Evolutionary conservation across 2,329 filamentous ascomycete genomes (phyloP).

Genomic region (Hypomyces perniciosus): DNA sequence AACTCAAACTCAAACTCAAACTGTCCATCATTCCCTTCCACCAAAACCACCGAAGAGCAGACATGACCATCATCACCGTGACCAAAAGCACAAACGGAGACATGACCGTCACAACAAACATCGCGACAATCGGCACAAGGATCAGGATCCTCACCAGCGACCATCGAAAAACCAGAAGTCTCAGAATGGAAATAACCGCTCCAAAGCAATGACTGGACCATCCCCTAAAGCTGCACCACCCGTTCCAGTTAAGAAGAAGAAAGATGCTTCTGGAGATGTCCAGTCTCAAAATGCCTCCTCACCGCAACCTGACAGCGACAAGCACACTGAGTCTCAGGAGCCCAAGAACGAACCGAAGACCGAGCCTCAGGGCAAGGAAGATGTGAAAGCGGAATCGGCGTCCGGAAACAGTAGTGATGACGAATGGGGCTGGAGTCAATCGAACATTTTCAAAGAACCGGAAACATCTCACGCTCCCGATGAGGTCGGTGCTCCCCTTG

Average conservation of each 20-base stretch:
- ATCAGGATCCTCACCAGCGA: conserved; percentile 17
- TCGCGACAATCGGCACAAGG: conserved; percentile 24
- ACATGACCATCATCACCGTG: conserved; percentile 23
- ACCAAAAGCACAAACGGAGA: conserved; percentile 26
- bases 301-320: background rate
- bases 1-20: conserved; percentile 14
- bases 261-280: background rate
- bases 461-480: background rate
- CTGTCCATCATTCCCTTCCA: conserved; percentile 22
- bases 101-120: conserved; percentile 28
- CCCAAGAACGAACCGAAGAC: background rate
- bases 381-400: background rate
- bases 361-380: background rate
- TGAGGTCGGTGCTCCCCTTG: conserved; percentile 1
- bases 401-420: background rate
- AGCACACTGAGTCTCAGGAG: background rate
- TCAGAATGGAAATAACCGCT: conserved; percentile 7
- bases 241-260: background rate
- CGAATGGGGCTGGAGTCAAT: background rate
- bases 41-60: conserved; percentile 26
- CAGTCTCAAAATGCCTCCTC: background rate
- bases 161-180: conserved; percentile 20
- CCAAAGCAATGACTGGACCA: background rate
- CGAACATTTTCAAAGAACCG: background rate
- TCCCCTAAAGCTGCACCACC: background rate